Evolutionary conservation across 331 rosid genomes (phyloP), one percentile per base, ranked within the genome.

Genomic region (Acacia pycnantha): DNA sequence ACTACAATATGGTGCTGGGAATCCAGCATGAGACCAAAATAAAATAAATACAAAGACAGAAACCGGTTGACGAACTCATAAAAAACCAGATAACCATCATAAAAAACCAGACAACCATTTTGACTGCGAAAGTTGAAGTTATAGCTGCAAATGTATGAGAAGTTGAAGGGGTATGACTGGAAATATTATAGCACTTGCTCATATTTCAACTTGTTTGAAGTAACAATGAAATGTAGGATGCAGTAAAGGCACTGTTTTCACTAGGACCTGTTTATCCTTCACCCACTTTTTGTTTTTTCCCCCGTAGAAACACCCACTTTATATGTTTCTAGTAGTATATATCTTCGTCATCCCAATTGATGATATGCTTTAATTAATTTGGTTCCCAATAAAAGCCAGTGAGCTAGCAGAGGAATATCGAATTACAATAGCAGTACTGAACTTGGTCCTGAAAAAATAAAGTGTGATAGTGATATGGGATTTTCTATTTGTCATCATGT

Each of bases 401-500:
- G 43, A 35, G 6, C n/a, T n/a, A n/a, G n/a, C 4, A 0, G 41
- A 56, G 35, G 48, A 75, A 6, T 7, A 6, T 13, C 14, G 77
- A 73, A 76, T 33, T 41, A 22, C 24, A 43, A 54, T 14, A 26
- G 26, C 29, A 47, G 22, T 47, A 48, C 61, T 35, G n/a, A 26
- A 12, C 4, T 41, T 46, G 75, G 11, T 33, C 29, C 5, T 48
- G 2, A 31, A 26, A 12, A 19, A 56, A 79, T 37, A 8, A 70
- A 21, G 78, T 74, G 61, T 75, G 75, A 75, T 18, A 50, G 66
- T 47, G 75, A 77, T 37, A 16, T 18, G 24, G 72, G 71, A 64
- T 33, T 70, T 53, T 54, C 10, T n/a, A 41, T 43, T 43, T 77
- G 87, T 71, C 87, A 58, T 15, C 73, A 76, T 66, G 82, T 74